Evolutionary conservation across 2,329 filamentous ascomycete species (phyloP).

Genomic region (Pyrenophora seminiperda): DNA sequence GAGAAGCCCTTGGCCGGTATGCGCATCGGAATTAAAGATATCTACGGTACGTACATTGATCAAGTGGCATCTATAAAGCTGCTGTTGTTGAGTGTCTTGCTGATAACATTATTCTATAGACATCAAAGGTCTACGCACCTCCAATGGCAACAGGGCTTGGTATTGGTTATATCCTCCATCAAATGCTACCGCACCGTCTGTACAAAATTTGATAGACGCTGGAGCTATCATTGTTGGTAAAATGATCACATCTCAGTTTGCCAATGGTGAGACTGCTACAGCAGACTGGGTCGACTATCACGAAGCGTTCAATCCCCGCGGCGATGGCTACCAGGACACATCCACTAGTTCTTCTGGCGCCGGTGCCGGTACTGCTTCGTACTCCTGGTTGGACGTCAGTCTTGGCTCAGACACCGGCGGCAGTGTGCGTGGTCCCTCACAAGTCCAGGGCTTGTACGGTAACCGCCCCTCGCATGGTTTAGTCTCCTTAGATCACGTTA

Average conservation of each 20-base stretch:
- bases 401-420: slow-evolving; percentile 59
- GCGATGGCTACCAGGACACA: slow-evolving; percentile 54
- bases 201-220: slow-evolving; percentile 62
- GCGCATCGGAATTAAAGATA: slow-evolving; percentile 67
- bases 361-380: slow-evolving; percentile 53
- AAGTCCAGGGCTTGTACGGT: slow-evolving; percentile 57
- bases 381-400: slow-evolving; percentile 57
- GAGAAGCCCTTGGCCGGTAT: slow-evolving; percentile 64
- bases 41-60: slow-evolving; percentile 48
- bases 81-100: not conserved
- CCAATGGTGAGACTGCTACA: slow-evolving; percentile 55
- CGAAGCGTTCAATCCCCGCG: slow-evolving; percentile 51
- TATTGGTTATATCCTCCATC: slow-evolving; percentile 57
- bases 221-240: slow-evolving; percentile 60
- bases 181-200: slow-evolving; percentile 55
- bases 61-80: no score
- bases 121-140: slow-evolving; percentile 61
- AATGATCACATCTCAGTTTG: slow-evolving; percentile 54
- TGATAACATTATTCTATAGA: slow-evolving; percentile 57
- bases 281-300: slow-evolving; percentile 58
- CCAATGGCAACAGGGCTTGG: slow-evolving; percentile 64
- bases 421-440: slow-evolving; percentile 55
- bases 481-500: slow-evolving; percentile 54
- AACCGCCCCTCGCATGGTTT: slow-evolving; percentile 57
- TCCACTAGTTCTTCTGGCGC: slow-evolving; percentile 56